These are phyloP conservation scores for Entonaema liquescens DNA, from an alignment of 495 filamentous ascomycete genomes.

Conservation along the genomic window DNA sequence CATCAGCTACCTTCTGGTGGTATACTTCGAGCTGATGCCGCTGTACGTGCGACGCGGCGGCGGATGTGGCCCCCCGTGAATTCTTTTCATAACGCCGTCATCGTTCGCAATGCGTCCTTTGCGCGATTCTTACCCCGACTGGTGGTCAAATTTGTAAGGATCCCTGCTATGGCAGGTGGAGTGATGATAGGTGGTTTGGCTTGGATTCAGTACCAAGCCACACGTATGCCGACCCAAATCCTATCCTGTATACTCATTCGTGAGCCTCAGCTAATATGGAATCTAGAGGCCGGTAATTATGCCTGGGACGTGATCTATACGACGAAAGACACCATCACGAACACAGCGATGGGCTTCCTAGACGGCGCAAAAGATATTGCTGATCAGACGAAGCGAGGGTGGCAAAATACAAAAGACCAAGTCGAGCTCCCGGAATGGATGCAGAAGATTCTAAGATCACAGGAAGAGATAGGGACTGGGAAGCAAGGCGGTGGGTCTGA, in stretches of 20 bases:
- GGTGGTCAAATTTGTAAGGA: constrained; percentile 81
- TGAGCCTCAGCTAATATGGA: constrained; percentile 28
- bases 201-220: constrained; percentile 96
- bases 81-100: constrained; percentile 83
- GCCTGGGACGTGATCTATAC: constrained; percentile 79
- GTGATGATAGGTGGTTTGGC: constrained; percentile 84
- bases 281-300: constrained; percentile 85
- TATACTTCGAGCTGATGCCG: constrained; percentile 71
- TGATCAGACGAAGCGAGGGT: constrained; percentile 79
- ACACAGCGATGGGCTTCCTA: constrained; percentile 70
- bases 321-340: constrained; percentile 72
- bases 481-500: constrained; percentile 54
- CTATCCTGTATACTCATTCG: constrained; percentile 15
- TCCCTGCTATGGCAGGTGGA: constrained; percentile 92
- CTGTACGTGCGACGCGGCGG: constrained; percentile 64
- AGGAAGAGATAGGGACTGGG: constrained; percentile 59
- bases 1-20: constrained; percentile 72
- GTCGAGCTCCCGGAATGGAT: constrained; percentile 87
- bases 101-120: constrained; percentile 87
- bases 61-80: constrained; percentile 81
- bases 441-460: constrained; percentile 71
- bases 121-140: constrained; percentile 85
- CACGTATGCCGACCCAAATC: constrained; percentile 64
- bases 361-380: constrained; percentile 76
- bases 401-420: constrained; percentile 82